Conservation (phyloP, 768 basidiomycete species). For the Chalciporus chontae region DNA sequence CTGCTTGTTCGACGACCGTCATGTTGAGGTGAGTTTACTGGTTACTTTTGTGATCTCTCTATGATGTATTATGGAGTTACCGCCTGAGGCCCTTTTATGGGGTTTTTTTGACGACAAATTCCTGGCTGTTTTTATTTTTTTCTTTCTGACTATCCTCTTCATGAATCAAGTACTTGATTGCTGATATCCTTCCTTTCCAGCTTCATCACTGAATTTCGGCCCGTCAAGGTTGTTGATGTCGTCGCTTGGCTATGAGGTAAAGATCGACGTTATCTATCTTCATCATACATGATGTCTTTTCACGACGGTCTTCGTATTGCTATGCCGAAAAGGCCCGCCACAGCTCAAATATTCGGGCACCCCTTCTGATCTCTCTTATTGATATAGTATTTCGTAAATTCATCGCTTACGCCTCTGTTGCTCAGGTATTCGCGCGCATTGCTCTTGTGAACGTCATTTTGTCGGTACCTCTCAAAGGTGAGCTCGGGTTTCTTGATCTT, state of each 20-base stretch:
- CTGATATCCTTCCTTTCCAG: conserved; percentile 4
- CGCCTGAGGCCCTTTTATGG: conserved; percentile 58
- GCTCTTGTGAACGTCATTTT: neutral
- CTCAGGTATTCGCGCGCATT: neutral
- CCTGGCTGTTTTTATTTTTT: conserved; percentile 74
- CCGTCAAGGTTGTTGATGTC: neutral
- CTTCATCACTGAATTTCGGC: neutral
- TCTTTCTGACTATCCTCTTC: conserved; percentile 44
- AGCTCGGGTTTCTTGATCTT: neutral
- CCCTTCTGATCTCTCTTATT: conserved; percentile 52
- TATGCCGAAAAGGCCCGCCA: conserved; percentile 91
- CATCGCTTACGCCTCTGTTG: neutral
- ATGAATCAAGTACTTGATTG: neutral
- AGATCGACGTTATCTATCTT: neutral
- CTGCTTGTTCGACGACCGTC: neutral
- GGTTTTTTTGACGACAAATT: conserved; percentile 63
- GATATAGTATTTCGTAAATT: neutral
- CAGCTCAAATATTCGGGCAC: conserved; percentile 84
- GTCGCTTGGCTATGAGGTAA: conserved; percentile 7
- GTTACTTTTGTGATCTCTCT: neutral
- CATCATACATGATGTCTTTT: conserved; percentile 17
- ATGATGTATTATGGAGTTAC: conserved; percentile 66
- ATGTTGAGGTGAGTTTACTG: conserved; percentile 4
- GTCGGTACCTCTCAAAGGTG: neutral
- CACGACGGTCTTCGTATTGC: conserved; percentile 92